Percentiles rank a stretch among this genome's conserved stretches.
These are phyloP conservation scores for Lycium barbarum DNA, from an alignment of 257 asterid genomes.

Conservation along the genomic window DNA sequence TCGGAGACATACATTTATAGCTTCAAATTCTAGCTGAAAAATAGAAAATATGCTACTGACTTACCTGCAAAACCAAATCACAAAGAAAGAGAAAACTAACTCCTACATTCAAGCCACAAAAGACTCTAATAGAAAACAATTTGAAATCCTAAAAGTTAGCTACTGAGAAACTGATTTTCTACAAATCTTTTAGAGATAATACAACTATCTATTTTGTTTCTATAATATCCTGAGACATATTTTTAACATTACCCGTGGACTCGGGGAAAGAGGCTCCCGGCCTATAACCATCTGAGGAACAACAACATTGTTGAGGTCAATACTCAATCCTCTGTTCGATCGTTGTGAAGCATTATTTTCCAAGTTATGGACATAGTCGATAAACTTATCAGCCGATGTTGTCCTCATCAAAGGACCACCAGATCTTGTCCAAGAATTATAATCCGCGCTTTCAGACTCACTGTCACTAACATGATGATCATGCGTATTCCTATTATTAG, in stretches of 20 bases:
- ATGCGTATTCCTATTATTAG: conserved; percentile 46
- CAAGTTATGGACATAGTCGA: conserved; percentile 78
- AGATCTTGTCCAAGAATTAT: conserved; percentile 79
- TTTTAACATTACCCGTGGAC: conserved; percentile 33
- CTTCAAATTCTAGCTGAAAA: too few relatives aligned
- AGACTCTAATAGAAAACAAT: too few relatives aligned
- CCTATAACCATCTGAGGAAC: conserved; percentile 30
- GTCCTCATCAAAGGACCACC: conserved; percentile 99
- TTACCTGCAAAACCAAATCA: too few relatives aligned
- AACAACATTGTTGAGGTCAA: conserved; percentile 38
- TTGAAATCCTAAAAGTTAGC: too few relatives aligned
- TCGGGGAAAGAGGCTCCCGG: conserved; percentile 50
- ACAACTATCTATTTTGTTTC: too few relatives aligned
- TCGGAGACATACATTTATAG: too few relatives aligned
- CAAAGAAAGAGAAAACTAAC: too few relatives aligned
- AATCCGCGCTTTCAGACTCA: conserved; percentile 75
- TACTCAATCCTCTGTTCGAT: conserved; percentile 35
- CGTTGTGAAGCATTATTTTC: conserved; percentile 46
- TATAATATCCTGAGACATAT: too few relatives aligned
- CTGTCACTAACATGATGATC: conserved; percentile 80
- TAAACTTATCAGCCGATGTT: conserved; percentile 79
- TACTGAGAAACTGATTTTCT: too few relatives aligned
- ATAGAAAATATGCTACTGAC: too few relatives aligned
- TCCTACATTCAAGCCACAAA: too few relatives aligned
- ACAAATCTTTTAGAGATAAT: too few relatives aligned